Base-by-base conservation (phyloP, 139 green algal genomes). In the Tetratostichococcus sp. region DNA sequence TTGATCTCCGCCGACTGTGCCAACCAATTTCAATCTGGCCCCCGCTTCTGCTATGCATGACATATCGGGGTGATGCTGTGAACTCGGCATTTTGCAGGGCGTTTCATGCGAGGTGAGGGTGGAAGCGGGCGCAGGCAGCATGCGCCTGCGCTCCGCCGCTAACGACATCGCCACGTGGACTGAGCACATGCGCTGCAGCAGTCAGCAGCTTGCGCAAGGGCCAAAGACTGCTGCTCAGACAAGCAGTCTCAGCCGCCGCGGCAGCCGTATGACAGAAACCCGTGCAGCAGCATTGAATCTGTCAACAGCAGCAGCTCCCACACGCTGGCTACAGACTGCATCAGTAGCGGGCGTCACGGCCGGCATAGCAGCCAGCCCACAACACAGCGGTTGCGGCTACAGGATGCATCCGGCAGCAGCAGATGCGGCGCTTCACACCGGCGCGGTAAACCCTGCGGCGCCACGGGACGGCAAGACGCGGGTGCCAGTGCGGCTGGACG, bases 371-470 rank as follows among this genome's bases (percentile, higher is more conserved):
- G 50, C 50, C 50, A 26, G 62, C 26, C 5, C 8, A 21, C 26
- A 67, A 25, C 42, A 75, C 35, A 21, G 26, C 30, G 70, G 2
- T 1, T 30, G 28, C 16, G 70, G 70, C 17, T 75, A 75, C 70
- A 19, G 6, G 30, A 50, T 43, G n/a, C 70, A 75, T 11, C 70
- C 70, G 1, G 70, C 70, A 30, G 30, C 43, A 1, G 28, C 35
- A 30, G 70, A 75, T 30, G 65, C 25, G 25, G 31, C 30, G 30
- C 65, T 75, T 43, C 70, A 75, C 70, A 14, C 35, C 11, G 43
- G 70, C 28, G 23, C 43, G 16, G 26, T 75, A 2, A 26, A 62
- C 19, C 50, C 43, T 8, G 50, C 23, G 70, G 70, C 43, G 34
- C 25, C 28, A 3, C 11, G 19, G 16, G 70, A 75, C 25, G 70